Conservation (phyloP, 352 stramenopile species). For the Phytopythium aichiense region DNA sequence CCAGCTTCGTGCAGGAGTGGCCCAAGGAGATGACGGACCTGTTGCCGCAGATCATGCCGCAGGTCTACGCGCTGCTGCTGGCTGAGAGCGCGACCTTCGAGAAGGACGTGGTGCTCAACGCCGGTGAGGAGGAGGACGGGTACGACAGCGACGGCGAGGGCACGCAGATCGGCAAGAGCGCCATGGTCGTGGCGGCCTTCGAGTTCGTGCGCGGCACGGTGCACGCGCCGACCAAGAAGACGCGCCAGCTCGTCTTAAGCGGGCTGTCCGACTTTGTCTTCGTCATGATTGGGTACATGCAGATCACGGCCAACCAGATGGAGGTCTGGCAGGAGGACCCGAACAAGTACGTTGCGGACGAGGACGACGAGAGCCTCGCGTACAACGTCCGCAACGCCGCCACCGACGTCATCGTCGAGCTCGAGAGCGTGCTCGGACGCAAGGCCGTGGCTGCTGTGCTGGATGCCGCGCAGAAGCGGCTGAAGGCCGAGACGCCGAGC, state of each 20-base stretch:
- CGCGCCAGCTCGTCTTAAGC: constrained; percentile 44
- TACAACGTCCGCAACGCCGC: constrained; percentile 77
- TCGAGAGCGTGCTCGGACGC: constrained; percentile 59
- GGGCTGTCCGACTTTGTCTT: constrained; percentile 68
- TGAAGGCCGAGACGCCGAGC: constrained; percentile 31
- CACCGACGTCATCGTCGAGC: constrained; percentile 54
- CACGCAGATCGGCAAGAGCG: constrained; percentile 52
- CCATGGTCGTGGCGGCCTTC: constrained; percentile 64
- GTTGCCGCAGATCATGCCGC: constrained; percentile 68
- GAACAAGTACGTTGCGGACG: constrained; percentile 83
- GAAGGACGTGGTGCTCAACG: constrained; percentile 47
- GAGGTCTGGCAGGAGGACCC: constrained; percentile 73
- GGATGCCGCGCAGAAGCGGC: constrained; percentile 55
- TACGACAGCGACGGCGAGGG: constrained; percentile 82
- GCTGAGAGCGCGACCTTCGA: constrained; percentile 46
- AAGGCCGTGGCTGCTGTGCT: constrained; percentile 56
- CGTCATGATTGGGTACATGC: constrained; percentile 82
- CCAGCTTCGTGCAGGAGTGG: constrained; percentile 81
- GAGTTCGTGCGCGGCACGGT: constrained; percentile 73
- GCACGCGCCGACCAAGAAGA: constrained; percentile 81
- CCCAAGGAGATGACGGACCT: constrained; percentile 74
- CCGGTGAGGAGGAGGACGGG: constrained; percentile 46
- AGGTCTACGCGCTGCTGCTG: constrained; percentile 56
- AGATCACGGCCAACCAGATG: constrained; percentile 74
- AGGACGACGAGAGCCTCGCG: constrained; percentile 79